Percentiles rank a stretch among this genome's conserved stretches.
Evolutionary conservation across 1,284 basidiomycete species (phyloP).

Genomic region (Coniferiporia weirii): DNA sequence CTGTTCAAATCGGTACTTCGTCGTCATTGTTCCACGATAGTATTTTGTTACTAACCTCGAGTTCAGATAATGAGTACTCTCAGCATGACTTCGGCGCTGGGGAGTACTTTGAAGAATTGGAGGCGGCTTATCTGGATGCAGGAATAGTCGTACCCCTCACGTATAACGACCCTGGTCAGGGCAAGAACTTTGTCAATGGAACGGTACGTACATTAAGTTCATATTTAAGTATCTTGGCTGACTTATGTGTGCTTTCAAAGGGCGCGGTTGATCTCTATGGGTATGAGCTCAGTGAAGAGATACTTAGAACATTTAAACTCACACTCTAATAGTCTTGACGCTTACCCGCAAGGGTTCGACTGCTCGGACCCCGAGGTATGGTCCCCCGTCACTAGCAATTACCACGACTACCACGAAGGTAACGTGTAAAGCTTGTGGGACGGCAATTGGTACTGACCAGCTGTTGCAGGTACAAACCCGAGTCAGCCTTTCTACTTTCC

Average conservation of each 20-base stretch:
- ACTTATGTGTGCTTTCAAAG: constrained; percentile 24
- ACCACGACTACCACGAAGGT: constrained; percentile 30
- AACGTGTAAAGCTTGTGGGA: constrained; percentile 21
- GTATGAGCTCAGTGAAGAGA: constrained; percentile 25
- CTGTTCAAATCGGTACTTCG: constrained; percentile 58
- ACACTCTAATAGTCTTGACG: constrained; percentile 40
- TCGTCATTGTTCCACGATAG: neutral
- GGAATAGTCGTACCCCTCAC: constrained; percentile 66
- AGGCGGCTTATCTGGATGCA: constrained; percentile 48
- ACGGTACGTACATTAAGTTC: constrained; percentile 29
- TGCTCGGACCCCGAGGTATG: constrained; percentile 61
- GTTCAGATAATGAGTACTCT: constrained; percentile 70
- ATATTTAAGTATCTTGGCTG: neutral
- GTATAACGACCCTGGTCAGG: constrained; percentile 63
- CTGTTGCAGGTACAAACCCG: constrained; percentile 19
- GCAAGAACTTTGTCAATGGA: constrained; percentile 64
- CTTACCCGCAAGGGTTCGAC: constrained; percentile 70
- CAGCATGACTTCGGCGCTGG: constrained; percentile 43
- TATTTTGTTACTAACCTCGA: neutral
- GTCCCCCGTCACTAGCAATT: constrained; percentile 44
- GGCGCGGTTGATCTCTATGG: constrained; percentile 51
- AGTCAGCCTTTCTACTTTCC: constrained; percentile 30
- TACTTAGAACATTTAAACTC: neutral
- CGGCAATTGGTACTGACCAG: neutral
- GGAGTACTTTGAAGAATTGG: constrained; percentile 63